Base-by-base conservation (phyloP, 805 yeast genomes). In the Cyberlindnera mrakii region DNA sequence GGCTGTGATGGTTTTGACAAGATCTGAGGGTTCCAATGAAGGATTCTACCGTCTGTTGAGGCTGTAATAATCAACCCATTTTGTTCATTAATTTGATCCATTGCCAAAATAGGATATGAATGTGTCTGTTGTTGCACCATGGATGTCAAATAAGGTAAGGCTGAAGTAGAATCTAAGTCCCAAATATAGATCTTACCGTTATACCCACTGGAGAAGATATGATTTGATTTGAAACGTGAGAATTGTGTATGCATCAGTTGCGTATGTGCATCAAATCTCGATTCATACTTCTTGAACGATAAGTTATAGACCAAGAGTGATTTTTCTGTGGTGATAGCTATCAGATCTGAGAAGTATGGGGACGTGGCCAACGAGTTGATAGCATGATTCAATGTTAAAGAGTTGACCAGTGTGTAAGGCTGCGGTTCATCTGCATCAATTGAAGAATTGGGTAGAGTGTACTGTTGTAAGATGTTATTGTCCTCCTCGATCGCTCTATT, bases 141-240 rank as follows among this genome's bases (percentile, higher is more conserved):
- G 3, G 55, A 51, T 7, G 49, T 46, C 19, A 52, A 32, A 30
- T 49, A 46, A 3, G 55, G 60, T 4, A 37, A 38, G 6, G 37
- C 38, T 18, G 50, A 42, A 15, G 46, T 43, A 0, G 44, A 33
- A 13, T 43, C 51, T 20, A 52, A 25, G 20, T 76, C 75, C 80
- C 81, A 78, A 8, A 74, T 57, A n/a, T 68, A 70, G 1, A 78
- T 37, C 39, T 67, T 66, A 0, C 85, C 84, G 50, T 72, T 72
- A 15, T 54, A 53, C 5, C 77, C 65, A 0, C 82, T 78, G 0
- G 71, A 81, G 23, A 74, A 55, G 1, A 79, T 58, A 40, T 68
- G 63, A 39, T 65, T 62, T 2, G 72, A 57, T 18, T 65, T 60
- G 14, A 57, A 47, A 10, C 53, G 53, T 27, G 74, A 71, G 45